Evolutionary conservation across 2,329 filamentous ascomycete species (phyloP).

Genomic region (Neonectria punicea): DNA sequence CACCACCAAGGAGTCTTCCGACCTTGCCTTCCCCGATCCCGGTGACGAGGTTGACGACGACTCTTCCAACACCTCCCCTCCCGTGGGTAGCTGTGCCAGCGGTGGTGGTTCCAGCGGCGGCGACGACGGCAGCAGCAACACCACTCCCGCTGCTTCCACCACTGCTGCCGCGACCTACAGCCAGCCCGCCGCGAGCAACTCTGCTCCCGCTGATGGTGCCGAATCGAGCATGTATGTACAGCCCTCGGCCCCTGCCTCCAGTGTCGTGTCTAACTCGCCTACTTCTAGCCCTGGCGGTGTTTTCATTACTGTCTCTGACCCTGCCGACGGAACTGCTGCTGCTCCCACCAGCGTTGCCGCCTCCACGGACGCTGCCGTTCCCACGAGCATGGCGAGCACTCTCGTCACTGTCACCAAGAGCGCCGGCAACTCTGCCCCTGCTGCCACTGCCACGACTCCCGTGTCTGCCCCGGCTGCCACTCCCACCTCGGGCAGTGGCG

Average conservation of each 20-base stretch:
- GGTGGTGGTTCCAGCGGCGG: slow-evolving; percentile 36
- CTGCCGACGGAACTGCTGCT: slow-evolving; percentile 34
- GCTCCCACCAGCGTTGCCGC: slow-evolving; percentile 31
- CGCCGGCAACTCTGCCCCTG: slow-evolving; percentile 29
- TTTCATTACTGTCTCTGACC: slow-evolving; percentile 50
- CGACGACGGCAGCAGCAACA: slow-evolving; percentile 22
- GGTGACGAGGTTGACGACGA: slow-evolving; percentile 63
- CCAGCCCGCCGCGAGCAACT: slow-evolving; percentile 30
- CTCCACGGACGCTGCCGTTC: slow-evolving; percentile 9
- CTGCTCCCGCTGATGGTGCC: slow-evolving; percentile 34
- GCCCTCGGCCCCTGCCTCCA: slow-evolving; percentile 16
- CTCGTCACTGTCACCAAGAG: slow-evolving; percentile 40
- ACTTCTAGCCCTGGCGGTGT: slow-evolving; percentile 55
- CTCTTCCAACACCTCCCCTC: slow-evolving; percentile 49
- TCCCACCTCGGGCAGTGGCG: slow-evolving; percentile 33
- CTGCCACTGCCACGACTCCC: slow-evolving; percentile 26
- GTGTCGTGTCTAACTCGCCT: slow-evolving; percentile 28
- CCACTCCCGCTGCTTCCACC: slow-evolving; percentile 23
- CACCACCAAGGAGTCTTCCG: slow-evolving; percentile 64
- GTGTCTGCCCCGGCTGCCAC: slow-evolving; percentile 24
- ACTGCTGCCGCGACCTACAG: slow-evolving; percentile 37
- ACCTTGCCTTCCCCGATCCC: slow-evolving; percentile 73
- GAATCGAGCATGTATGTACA: slow-evolving; percentile 42
- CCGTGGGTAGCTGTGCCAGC: slow-evolving; percentile 48
- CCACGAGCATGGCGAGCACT: slow-evolving; percentile 28